Percentiles rank a stretch among this genome's conserved stretches.
Evolutionary conservation across 805 yeast species (phyloP).

Genomic region (Dipodascopsis uninucleata): DNA sequence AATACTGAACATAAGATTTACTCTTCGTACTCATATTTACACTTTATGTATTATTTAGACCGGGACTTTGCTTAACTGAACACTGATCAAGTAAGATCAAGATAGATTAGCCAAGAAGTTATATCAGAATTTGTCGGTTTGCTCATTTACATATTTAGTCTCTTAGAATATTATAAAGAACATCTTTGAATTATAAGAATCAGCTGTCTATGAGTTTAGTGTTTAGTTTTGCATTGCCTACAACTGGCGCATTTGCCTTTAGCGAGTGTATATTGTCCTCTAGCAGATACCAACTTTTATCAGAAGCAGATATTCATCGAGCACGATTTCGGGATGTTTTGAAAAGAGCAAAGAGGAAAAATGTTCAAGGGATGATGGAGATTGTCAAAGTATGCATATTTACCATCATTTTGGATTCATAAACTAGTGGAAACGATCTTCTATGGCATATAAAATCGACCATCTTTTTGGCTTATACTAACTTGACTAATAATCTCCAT

Average conservation of each 20-base stretch:
- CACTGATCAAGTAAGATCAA: too few species aligned
- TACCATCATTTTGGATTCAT: background rate
- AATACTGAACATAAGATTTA: too few species aligned
- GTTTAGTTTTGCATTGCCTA: constrained; percentile 33
- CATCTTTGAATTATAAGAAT: background rate
- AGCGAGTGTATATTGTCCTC: constrained; percentile 25
- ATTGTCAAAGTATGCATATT: constrained; percentile 27
- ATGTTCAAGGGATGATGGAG: constrained; percentile 28
- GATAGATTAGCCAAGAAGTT: too few species aligned
- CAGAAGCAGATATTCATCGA: constrained; percentile 33
- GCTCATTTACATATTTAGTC: too few species aligned
- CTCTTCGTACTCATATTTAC: too few species aligned
- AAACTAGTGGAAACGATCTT: background rate
- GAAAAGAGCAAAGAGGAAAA: constrained; percentile 33
- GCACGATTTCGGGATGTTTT: constrained; percentile 33
- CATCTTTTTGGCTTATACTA: background rate
- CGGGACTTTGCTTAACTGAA: too few species aligned
- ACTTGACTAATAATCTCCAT: background rate
- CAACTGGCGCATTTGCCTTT: constrained; percentile 32
- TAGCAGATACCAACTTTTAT: constrained; percentile 27
- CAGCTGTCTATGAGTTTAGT: constrained; percentile 31
- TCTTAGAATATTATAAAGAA: too few species aligned
- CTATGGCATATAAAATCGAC: background rate
- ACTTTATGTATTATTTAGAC: too few species aligned
- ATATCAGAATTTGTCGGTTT: too few species aligned